Percentiles rank a stretch among this genome's conserved stretches.
Conservation (phyloP, 371 early-diverging fungal genomes). For the Lichtheimia ramosa region DNA sequence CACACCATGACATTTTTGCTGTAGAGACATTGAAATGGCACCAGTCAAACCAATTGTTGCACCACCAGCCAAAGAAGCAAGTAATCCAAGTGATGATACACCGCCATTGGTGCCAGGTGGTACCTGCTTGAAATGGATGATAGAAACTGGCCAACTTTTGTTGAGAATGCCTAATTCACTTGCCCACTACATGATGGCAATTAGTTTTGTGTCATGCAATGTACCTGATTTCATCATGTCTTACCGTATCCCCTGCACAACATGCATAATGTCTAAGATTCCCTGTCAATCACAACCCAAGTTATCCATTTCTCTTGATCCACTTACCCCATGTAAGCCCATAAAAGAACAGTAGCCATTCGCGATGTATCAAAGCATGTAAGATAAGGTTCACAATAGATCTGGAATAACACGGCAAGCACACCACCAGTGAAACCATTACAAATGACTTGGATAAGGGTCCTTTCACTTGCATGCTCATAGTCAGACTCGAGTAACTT, state of each 20-base stretch:
- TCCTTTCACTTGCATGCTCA: constrained; percentile 51
- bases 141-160: constrained; percentile 70
- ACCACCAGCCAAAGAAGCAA: constrained; percentile 77
- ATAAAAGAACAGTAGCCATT: constrained; percentile 38
- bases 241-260: constrained; percentile 84
- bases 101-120: constrained; percentile 94
- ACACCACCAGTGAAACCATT: constrained; percentile 77
- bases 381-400: constrained; percentile 35
- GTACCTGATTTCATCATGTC: constrained; percentile 1
- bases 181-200: constrained; percentile 62
- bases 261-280: constrained; percentile 73
- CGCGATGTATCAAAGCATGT: constrained; percentile 29
- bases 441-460: constrained; percentile 76
- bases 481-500: constrained; percentile 65
- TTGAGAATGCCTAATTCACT: constrained; percentile 85
- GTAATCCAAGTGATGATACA: constrained; percentile 62
- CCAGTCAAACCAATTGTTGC: constrained; percentile 68
- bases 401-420: constrained; percentile 57
- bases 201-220: background rate
- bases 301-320: background rate
- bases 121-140: constrained; percentile 69
- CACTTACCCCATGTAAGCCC: constrained; percentile 60
- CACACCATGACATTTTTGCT: constrained; percentile 42
- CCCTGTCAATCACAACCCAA: too few species aligned
- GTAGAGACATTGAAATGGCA: constrained; percentile 48